Conservation (phyloP, 2,329 filamentous ascomycete species). For the Trichoderma asperellum region DNA sequence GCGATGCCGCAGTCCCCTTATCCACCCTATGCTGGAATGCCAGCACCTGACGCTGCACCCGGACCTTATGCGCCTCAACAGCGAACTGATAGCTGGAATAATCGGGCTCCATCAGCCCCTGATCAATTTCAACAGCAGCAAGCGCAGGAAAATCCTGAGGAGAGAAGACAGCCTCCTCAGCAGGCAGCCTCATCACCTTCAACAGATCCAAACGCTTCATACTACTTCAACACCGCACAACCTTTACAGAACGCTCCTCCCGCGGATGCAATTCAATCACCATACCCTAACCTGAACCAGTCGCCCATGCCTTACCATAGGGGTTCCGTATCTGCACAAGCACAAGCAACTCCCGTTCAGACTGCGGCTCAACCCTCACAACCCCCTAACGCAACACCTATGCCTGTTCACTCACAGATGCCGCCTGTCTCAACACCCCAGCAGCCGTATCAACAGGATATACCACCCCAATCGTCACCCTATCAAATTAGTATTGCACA, state of each 20-base stretch:
- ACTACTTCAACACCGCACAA: constrained; percentile 58
- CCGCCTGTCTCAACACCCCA: constrained; percentile 16
- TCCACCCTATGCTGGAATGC: constrained; percentile 44
- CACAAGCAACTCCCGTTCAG: constrained; percentile 41
- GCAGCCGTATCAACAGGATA: constrained; percentile 23
- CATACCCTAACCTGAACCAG: constrained; percentile 58
- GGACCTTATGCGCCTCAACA: constrained; percentile 52
- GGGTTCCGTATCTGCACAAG: constrained; percentile 46
- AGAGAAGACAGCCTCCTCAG: constrained; percentile 39
- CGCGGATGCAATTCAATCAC: constrained; percentile 52
- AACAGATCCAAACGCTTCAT: constrained; percentile 59
- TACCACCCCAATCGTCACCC: constrained; percentile 26
- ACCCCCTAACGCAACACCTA: constrained; percentile 33
- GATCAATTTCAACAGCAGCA: constrained; percentile 33
- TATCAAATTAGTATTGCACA: constrained; percentile 38
- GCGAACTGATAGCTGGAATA: constrained; percentile 57
- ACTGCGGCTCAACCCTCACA: constrained; percentile 39
- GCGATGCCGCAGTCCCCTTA: constrained; percentile 49
- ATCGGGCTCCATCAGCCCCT: constrained; percentile 45
- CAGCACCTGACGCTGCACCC: constrained; percentile 46
- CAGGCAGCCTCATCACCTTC: constrained; percentile 38
- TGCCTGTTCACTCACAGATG: constrained; percentile 27
- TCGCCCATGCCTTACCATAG: constrained; percentile 48
- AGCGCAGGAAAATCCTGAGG: constrained; percentile 34
- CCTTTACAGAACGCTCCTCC: constrained; percentile 29